Percentiles rank a stretch among this genome's conserved stretches.
Conservation (phyloP, 208 protist genomes). For the Acanthamoeba castellanii region DNA sequence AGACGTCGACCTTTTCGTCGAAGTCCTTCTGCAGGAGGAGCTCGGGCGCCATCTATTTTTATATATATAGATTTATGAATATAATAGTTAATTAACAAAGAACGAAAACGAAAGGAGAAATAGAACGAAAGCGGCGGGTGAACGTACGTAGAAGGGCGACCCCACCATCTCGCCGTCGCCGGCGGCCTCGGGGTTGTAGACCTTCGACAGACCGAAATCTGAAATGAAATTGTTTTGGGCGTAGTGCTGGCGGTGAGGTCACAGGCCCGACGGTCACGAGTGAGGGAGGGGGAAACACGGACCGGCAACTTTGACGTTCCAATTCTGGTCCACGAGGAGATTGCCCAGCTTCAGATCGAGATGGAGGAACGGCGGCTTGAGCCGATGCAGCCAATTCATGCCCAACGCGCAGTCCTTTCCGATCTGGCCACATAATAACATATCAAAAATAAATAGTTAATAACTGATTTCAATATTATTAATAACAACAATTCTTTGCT, state of each 20-base stretch:
- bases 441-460: neutral
- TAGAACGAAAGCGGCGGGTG: neutral
- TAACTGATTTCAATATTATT: no score
- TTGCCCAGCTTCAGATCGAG: conserved; percentile 69
- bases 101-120: neutral
- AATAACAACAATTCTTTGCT: no score
- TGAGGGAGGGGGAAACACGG: neutral
- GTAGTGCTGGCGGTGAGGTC: neutral
- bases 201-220: conserved; percentile 65
- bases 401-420: conserved; percentile 69
- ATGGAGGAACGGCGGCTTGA: conserved; percentile 67
- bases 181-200: conserved; percentile 24
- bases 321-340: conserved; percentile 65
- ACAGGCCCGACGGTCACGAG: neutral
- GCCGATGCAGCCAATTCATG: conserved; percentile 71
- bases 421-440: neutral
- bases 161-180: conserved; percentile 60
- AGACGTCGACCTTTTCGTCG: conserved; percentile 64
- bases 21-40: conserved; percentile 64
- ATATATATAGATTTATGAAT: no score
- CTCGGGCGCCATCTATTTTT: conserved; percentile 53
- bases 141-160: conserved; percentile 66
- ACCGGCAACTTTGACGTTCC: conserved; percentile 72
- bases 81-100: neutral
- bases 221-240: neutral